Evolutionary conservation across 768 basidiomycete genomes (phyloP), one percentile per base, ranked within the genome.

Genomic region (Mycena galericulata): DNA sequence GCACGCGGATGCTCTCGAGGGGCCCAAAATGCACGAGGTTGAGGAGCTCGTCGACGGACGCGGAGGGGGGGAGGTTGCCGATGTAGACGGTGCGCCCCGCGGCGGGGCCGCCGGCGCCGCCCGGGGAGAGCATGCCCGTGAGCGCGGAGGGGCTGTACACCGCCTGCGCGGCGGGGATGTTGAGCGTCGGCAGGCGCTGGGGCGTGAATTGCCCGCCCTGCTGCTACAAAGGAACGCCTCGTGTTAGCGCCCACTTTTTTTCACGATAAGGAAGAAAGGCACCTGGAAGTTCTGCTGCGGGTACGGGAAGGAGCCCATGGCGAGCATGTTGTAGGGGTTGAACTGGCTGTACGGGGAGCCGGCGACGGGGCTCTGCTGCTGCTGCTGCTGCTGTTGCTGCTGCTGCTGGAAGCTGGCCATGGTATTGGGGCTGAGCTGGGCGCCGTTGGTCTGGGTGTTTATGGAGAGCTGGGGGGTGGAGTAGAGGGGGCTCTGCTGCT

Each of bases 21-120:
- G 98, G 97, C 6, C 97, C 97, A 76, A 98, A 99, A 75, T 97
- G 96, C 65, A 99, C 97, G 72, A 98, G 91, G 78, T 96, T 98
- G 75, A 99, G 91, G 17, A 99, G 90, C 78, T 99, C 97, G 79
- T 99, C 98, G 60, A 99, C 97, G 20, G 96, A 96, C 0, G 97
- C 97, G 27, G 95, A 96, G 6, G 94, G 86, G 22, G 98, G 98
- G 43, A 99, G 87, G 82, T 98, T 97, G 69, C 98, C 97, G 60
- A 99, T 92, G 78, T 98, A 99, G 53, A 99, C 97, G 0, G 97
- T 99, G 61, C 97, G 93, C 11, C 93, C 94, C 32, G 55, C 67
- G 18, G 45, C 67, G 18, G 45, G 17, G 90, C 89, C 26, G 85
- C 80, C 38, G 87, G 87, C 4, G 92, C 88, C 5, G 92, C 88